Conservation (phyloP, 106 monocot genomes). For the Acanthochlamys bracteata region DNA sequence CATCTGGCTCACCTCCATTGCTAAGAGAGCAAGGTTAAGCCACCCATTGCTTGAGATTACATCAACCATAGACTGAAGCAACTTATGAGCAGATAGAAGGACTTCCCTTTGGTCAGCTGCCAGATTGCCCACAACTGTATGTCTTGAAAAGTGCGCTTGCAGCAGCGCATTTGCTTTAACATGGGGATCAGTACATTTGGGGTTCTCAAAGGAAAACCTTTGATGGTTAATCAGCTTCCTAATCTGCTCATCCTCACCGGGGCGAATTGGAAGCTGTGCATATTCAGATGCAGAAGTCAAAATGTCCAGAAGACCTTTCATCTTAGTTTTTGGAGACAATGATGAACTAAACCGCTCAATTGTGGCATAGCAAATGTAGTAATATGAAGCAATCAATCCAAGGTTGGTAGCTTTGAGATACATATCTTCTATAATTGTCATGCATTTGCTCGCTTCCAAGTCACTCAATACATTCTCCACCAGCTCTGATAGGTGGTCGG, state of each 20-base stretch:
- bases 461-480: slow-evolving; percentile 70
- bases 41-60: slow-evolving; percentile 98
- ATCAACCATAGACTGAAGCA: slow-evolving; percentile 94
- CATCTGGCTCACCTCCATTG: slow-evolving; percentile 98
- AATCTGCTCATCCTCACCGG: slow-evolving; percentile 84
- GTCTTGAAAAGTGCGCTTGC: slow-evolving; percentile 86
- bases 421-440: slow-evolving; percentile 87
- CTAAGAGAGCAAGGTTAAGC: slow-evolving; percentile 58
- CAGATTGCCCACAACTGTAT: slow-evolving; percentile 64
- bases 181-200: slow-evolving; percentile 76
- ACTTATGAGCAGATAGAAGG: slow-evolving; percentile 73
- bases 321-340: slow-evolving; percentile 61
- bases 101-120: slow-evolving; percentile 87
- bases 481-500: slow-evolving; percentile 89
- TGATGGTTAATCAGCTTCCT: slow-evolving; percentile 81
- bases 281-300: slow-evolving; percentile 91
- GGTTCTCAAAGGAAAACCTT: slow-evolving; percentile 84
- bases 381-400: slow-evolving; percentile 92
- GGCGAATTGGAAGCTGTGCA: slow-evolving; percentile 67
- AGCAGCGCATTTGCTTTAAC: slow-evolving; percentile 90
- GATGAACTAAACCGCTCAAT: slow-evolving; percentile 91
- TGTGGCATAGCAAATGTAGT: slow-evolving; percentile 86
- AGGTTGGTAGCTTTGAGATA: slow-evolving; percentile 83
- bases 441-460: slow-evolving; percentile 85
- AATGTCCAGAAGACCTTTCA: slow-evolving; percentile 91